Percentiles rank a stretch among this genome's conserved stretches.
Conservation (phyloP, 2,329 filamentous ascomycete genomes). For the Aspergillus flavus region DNA sequence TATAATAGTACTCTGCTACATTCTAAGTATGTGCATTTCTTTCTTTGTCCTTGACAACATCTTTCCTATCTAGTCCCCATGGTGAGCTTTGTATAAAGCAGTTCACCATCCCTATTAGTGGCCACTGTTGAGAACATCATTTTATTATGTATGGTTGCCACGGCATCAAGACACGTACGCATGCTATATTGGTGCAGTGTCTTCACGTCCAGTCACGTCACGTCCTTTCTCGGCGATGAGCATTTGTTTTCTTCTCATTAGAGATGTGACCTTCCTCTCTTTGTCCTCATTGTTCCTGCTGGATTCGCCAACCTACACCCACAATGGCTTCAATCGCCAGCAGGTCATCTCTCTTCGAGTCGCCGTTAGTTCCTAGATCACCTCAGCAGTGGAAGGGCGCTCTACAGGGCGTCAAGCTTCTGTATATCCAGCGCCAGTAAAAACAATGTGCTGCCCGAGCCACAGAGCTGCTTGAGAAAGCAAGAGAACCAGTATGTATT, state of each 20-base stretch:
- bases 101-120: neutral
- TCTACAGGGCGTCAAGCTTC: conserved; percentile 37
- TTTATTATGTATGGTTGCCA: neutral
- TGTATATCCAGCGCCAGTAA: conserved; percentile 42
- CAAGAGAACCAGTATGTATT: conserved; percentile 24
- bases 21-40: neutral
- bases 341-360: conserved; percentile 24
- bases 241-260: neutral
- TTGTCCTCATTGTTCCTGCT: neutral
- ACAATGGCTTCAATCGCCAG: conserved; percentile 20
- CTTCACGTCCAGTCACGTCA: neutral
- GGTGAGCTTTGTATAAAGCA: neutral
- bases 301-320: neutral
- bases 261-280: neutral
- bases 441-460: conserved; percentile 43
- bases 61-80: no score
- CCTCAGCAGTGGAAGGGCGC: conserved; percentile 36
- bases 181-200: neutral
- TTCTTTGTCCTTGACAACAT: neutral
- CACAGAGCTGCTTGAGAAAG: conserved; percentile 31
- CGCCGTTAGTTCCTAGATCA: conserved; percentile 19
- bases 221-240: neutral
- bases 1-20: no score
- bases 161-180: neutral
- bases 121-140: no score